A percentile compares a stretch with the other conserved stretches of the same genome.
Evolutionary conservation across 805 yeast genomes (phyloP).

Genomic region (Phaffomyces thermotolerans): DNA sequence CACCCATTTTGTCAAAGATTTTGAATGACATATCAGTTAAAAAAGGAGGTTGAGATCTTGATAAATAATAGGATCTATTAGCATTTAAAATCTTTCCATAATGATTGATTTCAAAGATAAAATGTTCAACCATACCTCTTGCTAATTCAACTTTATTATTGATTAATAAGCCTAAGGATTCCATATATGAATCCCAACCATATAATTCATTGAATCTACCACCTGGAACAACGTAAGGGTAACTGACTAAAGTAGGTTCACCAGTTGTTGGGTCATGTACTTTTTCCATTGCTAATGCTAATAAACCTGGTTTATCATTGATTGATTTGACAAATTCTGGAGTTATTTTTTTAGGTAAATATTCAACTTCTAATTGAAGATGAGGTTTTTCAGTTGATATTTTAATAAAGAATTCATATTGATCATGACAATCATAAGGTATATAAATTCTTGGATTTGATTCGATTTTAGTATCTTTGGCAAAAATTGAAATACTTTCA

Average conservation of each 20-base stretch:
- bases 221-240: constrained; percentile 93
- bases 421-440: constrained; percentile 63
- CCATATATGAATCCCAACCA: constrained; percentile 98
- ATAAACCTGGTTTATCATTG: constrained; percentile 76
- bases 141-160: constrained; percentile 65
- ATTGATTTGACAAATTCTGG: constrained; percentile 72
- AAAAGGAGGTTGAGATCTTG: constrained; percentile 95
- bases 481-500: constrained; percentile 57
- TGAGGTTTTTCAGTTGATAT: constrained; percentile 51
- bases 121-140: constrained; percentile 86
- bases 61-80: constrained; percentile 81
- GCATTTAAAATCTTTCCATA: constrained; percentile 94
- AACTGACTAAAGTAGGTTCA: constrained; percentile 47
- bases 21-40: constrained; percentile 84
- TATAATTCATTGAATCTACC: constrained; percentile 94
- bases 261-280: constrained; percentile 44
- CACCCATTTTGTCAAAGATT: constrained; percentile 54
- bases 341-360: constrained; percentile 67
- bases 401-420: constrained; percentile 56
- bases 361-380: constrained; percentile 61
- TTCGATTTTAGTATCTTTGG: constrained; percentile 69
- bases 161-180: constrained; percentile 69
- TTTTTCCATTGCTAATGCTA: constrained; percentile 68
- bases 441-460: constrained; percentile 72
- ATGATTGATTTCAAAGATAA: constrained; percentile 80